Evolutionary conservation across 306 rosid genomes (phyloP).

Genomic region (Macrotyloma uniflorum): DNA sequence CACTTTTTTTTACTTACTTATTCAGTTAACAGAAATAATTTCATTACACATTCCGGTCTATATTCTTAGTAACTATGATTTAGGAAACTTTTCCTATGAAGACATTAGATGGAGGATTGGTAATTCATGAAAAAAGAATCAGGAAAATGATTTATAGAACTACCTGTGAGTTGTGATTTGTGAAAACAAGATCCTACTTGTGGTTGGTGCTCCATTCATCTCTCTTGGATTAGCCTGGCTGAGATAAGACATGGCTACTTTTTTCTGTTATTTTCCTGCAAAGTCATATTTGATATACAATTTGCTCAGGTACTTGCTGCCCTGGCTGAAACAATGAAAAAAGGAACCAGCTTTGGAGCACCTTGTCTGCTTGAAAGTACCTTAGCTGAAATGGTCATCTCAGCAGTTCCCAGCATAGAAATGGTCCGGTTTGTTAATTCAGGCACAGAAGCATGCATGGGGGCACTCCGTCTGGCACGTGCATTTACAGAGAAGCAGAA

Average conservation of each 20-base stretch:
- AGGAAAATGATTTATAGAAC: not conserved
- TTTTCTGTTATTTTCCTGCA: not conserved
- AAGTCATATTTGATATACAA: constrained; percentile 8
- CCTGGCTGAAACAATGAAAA: constrained; percentile 83
- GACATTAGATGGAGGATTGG: not conserved
- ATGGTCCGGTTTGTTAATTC: constrained; percentile 97
- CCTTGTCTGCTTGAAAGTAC: constrained; percentile 85
- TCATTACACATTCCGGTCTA: not conserved
- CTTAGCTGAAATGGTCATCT: constrained; percentile 78
- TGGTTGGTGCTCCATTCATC: not conserved
- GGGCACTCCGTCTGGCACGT: constrained; percentile 82
- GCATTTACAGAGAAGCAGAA: constrained; percentile 77
- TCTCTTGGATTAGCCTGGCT: not conserved
- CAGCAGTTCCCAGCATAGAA: constrained; percentile 89
- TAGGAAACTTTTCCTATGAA: not conserved
- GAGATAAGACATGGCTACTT: not conserved
- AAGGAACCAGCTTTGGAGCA: constrained; percentile 98
- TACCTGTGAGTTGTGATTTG: not conserved
- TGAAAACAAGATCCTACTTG: not conserved
- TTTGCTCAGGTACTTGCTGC: constrained; percentile 87
- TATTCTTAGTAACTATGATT: not conserved
- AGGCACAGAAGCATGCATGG: constrained; percentile 97
- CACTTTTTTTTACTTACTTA: not conserved
- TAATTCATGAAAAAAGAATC: not conserved
- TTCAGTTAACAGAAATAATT: not conserved